A percentile compares a stretch with the other conserved stretches of the same genome.
Evolutionary conservation across 73 alveolate genomes (phyloP).

Genomic region (Tetrahymena borealis): DNA sequence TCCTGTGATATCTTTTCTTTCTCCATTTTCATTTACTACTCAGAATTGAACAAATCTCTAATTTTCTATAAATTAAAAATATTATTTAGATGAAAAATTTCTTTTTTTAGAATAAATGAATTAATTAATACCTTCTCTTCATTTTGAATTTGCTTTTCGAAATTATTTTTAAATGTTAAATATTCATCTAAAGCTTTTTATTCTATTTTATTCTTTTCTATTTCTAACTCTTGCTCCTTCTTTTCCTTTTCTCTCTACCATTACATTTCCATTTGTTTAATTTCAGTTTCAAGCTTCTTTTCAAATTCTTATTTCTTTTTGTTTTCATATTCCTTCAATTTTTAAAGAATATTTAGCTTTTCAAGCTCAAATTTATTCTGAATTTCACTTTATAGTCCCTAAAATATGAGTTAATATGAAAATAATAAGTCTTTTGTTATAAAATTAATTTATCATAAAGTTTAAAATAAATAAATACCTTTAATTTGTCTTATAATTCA

Average conservation of each 20-base stretch:
- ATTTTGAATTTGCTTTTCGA: not conserved
- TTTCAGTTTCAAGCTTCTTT: not conserved
- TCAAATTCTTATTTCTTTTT: not conserved
- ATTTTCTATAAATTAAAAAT: not conserved
- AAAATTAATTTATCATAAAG: not conserved
- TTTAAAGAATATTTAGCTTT: not conserved
- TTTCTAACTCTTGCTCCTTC: not conserved
- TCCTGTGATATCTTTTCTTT: not conserved
- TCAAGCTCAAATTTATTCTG: not conserved
- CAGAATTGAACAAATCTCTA: not conserved
- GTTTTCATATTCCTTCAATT: not conserved
- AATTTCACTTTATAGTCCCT: not conserved
- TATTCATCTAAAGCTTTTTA: not conserved
- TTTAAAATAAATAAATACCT: not conserved
- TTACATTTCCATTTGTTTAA: not conserved
- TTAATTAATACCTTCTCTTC: not conserved
- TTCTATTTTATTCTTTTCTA: not conserved
- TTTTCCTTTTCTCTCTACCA: not conserved
- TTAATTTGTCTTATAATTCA: not conserved
- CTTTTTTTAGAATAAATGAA: not conserved
- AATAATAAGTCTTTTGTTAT: no score
- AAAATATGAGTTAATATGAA: no score
- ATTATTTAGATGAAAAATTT: not conserved
- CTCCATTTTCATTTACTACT: not conserved
- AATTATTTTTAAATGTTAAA: not conserved